A percentile compares a stretch with the other conserved stretches of the same genome.
Evolutionary conservation across 257 asterid species (phyloP).

Genomic region (Lantana camara): DNA sequence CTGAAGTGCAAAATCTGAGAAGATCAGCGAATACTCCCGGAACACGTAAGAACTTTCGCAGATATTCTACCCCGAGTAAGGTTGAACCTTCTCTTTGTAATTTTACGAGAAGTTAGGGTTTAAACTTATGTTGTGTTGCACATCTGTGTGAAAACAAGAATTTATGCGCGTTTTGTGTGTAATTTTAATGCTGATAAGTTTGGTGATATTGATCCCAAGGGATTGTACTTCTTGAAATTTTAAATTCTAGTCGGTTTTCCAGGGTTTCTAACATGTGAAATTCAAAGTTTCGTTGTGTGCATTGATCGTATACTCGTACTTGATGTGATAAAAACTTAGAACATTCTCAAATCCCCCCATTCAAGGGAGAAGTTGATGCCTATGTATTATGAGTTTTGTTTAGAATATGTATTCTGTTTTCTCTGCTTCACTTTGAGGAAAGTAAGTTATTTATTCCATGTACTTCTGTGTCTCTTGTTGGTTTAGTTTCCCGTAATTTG

Average conservation of each 20-base stretch:
- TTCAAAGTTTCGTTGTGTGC: not conserved
- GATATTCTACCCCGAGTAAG: constrained; percentile 24
- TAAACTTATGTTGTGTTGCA: not conserved
- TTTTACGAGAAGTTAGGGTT: constrained; percentile 5
- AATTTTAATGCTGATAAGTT: constrained; percentile 2
- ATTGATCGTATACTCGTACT: not conserved
- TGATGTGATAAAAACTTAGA: not conserved
- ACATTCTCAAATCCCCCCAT: not conserved
- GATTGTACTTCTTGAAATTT: not conserved
- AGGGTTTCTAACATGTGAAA: not conserved
- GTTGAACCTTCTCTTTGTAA: constrained; percentile 13
- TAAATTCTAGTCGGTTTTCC: not conserved
- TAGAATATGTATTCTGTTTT: not conserved
- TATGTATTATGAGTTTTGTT: not conserved
- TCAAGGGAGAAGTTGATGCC: not conserved
- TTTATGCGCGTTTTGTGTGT: not conserved
- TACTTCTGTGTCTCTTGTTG: not conserved
- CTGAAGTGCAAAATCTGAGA: not conserved
- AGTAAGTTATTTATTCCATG: not conserved
- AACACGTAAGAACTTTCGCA: constrained; percentile 7
- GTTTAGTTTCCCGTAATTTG: not conserved
- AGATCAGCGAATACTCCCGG: not conserved
- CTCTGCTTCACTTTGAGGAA: not conserved
- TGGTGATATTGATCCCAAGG: not conserved
- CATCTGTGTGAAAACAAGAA: not conserved